Evolutionary conservation across 257 asterid species (phyloP).

Genomic region (Mentha longifolia): DNA sequence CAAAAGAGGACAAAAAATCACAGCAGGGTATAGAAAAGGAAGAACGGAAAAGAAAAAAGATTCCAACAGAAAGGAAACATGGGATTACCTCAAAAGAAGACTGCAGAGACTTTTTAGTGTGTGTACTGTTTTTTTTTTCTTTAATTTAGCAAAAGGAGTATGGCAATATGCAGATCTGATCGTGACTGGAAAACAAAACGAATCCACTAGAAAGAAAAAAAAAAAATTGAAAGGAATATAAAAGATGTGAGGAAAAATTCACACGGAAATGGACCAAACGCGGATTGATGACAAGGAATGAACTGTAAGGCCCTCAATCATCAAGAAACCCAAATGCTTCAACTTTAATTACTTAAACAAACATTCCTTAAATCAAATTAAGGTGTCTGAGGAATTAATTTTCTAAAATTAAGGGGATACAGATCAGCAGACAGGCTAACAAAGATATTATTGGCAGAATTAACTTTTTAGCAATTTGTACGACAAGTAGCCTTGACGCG

Average conservation of each 20-base stretch:
- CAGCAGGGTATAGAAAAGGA: conserved; percentile 9
- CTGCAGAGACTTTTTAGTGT: conserved; percentile 8
- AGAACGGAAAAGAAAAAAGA: conserved; percentile 29
- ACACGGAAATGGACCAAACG: conserved; percentile 50
- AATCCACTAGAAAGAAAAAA: conserved; percentile 35
- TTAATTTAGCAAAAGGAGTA: conserved; percentile 30
- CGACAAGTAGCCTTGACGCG: conserved; percentile 17
- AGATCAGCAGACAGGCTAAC: conserved; percentile 45
- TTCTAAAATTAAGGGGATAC: conserved; percentile 11
- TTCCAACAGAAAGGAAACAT: conserved; percentile 31
- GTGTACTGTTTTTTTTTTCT: conserved; percentile 38
- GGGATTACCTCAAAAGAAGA: conserved; percentile 41
- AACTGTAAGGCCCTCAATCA: conserved; percentile 38
- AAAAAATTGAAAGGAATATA: conserved; percentile 31
- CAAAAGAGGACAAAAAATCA: conserved; percentile 8
- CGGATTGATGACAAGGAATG: conserved; percentile 76
- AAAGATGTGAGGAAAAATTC: conserved; percentile 28
- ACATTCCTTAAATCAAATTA: conserved; percentile 38
- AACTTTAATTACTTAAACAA: conserved; percentile 19
- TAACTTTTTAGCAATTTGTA: conserved; percentile 7
- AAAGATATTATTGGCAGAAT: conserved; percentile 38
- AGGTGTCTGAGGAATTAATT: neutral
- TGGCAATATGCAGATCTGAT: conserved; percentile 58
- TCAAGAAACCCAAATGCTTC: conserved; percentile 23
- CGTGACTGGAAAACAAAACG: conserved; percentile 44